These are phyloP conservation scores for Uromyces viciae-fabae DNA, from an alignment of 1,284 basidiomycete species.

Conservation along the genomic window DNA sequence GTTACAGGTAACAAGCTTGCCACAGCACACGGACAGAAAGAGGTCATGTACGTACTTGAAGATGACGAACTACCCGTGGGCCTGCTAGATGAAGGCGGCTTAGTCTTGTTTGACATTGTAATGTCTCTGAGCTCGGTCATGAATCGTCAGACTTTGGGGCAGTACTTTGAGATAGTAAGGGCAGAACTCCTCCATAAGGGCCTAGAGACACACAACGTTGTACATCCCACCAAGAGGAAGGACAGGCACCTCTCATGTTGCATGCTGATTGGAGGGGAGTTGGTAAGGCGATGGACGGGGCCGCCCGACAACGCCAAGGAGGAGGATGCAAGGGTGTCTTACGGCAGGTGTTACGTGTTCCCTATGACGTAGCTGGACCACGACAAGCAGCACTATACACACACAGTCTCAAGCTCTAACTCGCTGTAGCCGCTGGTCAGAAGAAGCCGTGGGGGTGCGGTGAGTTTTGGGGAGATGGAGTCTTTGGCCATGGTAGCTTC, in stretches of 20 bases:
- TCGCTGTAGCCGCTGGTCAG: neutral
- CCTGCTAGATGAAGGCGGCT: neutral
- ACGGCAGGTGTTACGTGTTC: neutral
- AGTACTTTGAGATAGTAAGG: neutral
- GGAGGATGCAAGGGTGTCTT: neutral
- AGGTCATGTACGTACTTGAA: neutral
- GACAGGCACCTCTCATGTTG: neutral
- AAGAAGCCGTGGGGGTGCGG: neutral
- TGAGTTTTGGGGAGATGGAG: slow-evolving; percentile 1
- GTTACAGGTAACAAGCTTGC: neutral
- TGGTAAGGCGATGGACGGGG: neutral
- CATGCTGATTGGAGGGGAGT: neutral
- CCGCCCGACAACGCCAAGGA: neutral
- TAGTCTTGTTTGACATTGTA: neutral
- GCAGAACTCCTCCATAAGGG: neutral
- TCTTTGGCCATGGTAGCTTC: neutral
- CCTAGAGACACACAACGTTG: neutral
- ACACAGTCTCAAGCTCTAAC: neutral
- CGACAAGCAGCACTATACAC: neutral
- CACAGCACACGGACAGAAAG: neutral
- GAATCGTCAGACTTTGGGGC: neutral
- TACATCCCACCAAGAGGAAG: neutral
- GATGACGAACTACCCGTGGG: neutral
- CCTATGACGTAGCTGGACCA: neutral
- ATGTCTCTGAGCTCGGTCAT: neutral